phyloP scores from a whole-genome alignment of 352 stramenopile genomes.

The Pythium sp. region DNA sequence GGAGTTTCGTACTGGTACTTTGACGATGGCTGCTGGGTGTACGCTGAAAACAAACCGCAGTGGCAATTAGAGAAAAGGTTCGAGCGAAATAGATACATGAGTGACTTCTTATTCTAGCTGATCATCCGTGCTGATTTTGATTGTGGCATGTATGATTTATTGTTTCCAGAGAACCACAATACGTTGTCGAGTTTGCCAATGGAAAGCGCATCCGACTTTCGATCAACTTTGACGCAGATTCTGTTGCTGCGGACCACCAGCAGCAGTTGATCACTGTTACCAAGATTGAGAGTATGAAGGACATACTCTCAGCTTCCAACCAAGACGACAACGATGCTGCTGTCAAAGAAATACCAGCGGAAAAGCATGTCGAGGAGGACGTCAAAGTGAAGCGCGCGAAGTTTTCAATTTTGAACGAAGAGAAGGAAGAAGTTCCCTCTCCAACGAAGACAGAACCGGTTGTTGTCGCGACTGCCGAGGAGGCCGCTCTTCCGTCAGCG shows the following conservation, averaged over 20 bases:
- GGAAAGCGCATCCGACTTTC: constrained; percentile 76
- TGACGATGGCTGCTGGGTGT: constrained; percentile 82
- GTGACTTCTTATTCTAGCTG: too few species aligned
- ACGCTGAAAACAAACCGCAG: constrained; percentile 65
- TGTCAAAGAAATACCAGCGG: background rate
- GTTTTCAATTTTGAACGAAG: constrained; percentile 13
- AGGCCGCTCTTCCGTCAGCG: background rate
- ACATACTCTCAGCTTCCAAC: background rate
- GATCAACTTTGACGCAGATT: constrained; percentile 57
- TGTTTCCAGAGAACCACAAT: constrained; percentile 36
- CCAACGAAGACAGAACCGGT: background rate
- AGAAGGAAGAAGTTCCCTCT: background rate
- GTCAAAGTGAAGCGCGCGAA: constrained; percentile 4
- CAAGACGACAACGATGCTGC: background rate
- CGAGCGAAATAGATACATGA: background rate
- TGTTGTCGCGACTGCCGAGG: background rate
- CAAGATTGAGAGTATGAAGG: constrained; percentile 18
- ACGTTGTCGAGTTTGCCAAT: constrained; percentile 70
- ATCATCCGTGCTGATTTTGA: background rate
- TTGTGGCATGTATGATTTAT: constrained; percentile 1
- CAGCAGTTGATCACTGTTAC: background rate
- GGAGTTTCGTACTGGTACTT: constrained; percentile 86
- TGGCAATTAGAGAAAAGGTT: constrained; percentile 49
- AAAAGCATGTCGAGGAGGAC: background rate
- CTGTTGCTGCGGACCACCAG: background rate